Evolutionary conservation across 2,329 filamentous ascomycete species (phyloP).

Genomic region (Zopfia rhizophila): DNA sequence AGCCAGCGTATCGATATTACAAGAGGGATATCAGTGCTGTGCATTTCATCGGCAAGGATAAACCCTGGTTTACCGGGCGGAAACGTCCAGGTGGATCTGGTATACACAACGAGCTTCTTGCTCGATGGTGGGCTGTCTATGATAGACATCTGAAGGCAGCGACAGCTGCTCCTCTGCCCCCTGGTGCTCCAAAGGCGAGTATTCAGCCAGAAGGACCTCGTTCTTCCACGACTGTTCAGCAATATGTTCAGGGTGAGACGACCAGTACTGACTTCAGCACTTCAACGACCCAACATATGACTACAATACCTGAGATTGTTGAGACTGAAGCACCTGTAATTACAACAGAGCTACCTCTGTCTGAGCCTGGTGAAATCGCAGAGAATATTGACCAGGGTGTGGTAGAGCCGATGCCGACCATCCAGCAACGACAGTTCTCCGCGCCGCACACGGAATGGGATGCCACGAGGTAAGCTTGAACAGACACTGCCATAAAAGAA

Average conservation of each 20-base stretch:
- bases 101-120: conserved; percentile 84
- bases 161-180: conserved; percentile 18
- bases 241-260: conserved; percentile 44
- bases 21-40: conserved; percentile 88
- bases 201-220: conserved; percentile 3
- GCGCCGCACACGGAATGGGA: conserved; percentile 71
- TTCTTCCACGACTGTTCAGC: conserved; percentile 28
- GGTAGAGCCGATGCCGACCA: conserved; percentile 55
- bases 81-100: conserved; percentile 62
- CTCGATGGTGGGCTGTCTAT: conserved; percentile 93
- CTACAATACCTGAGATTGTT: conserved; percentile 29
- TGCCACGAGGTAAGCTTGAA: conserved; percentile 63
- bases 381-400: conserved; percentile 57
- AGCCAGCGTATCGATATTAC: conserved; percentile 93
- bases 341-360: conserved; percentile 55
- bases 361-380: conserved; percentile 54
- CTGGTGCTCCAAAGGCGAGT: conserved; percentile 15
- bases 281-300: conserved; percentile 25
- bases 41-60: conserved; percentile 92
- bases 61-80: conserved; percentile 75
- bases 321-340: conserved; percentile 41
- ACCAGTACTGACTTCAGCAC: conserved; percentile 27
- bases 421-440: conserved; percentile 63
- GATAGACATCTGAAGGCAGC: conserved; percentile 78
- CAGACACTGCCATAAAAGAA: not conserved